Evolutionary conservation across 208 protist species (phyloP).

Genomic region (Acanthamoeba castellanii): DNA sequence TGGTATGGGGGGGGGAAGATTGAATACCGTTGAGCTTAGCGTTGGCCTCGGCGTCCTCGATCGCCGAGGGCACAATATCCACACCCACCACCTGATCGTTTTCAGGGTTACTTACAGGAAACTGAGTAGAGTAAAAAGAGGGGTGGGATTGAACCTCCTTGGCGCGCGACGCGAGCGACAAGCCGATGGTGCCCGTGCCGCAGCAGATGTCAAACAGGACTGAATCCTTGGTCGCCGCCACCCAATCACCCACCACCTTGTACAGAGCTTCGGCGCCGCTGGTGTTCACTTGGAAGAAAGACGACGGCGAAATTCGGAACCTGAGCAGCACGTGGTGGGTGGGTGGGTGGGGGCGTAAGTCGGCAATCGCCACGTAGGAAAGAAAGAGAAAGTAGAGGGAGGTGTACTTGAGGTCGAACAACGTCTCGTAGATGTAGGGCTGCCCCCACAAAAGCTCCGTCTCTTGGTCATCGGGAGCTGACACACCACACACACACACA

Average conservation of each 20-base stretch:
- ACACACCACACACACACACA: not conserved
- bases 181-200: constrained; percentile 96
- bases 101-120: not conserved
- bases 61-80: constrained; percentile 93
- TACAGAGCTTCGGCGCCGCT: constrained; percentile 93
- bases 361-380: no score
- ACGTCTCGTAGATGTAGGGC: constrained; percentile 48
- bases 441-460: constrained; percentile 29
- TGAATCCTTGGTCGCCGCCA: constrained; percentile 83
- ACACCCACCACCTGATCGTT: constrained; percentile 93
- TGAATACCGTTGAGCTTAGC: constrained; percentile 89
- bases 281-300: constrained; percentile 98
- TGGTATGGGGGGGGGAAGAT: not conserved
- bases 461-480: constrained; percentile 31
- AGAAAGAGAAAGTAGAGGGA: not conserved
- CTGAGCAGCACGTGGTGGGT: not conserved
- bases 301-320: constrained; percentile 94
- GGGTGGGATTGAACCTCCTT: not conserved
- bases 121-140: no score
- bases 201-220: constrained; percentile 96
- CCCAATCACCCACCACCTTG: constrained; percentile 73
- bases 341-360: not conserved
- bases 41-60: constrained; percentile 93
- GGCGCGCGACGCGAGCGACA: constrained; percentile 89
- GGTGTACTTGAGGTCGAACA: constrained; percentile 13